Evolutionary conservation across 2,329 filamentous ascomycete genomes (phyloP).

Genomic region (Apiospora saccharicola): DNA sequence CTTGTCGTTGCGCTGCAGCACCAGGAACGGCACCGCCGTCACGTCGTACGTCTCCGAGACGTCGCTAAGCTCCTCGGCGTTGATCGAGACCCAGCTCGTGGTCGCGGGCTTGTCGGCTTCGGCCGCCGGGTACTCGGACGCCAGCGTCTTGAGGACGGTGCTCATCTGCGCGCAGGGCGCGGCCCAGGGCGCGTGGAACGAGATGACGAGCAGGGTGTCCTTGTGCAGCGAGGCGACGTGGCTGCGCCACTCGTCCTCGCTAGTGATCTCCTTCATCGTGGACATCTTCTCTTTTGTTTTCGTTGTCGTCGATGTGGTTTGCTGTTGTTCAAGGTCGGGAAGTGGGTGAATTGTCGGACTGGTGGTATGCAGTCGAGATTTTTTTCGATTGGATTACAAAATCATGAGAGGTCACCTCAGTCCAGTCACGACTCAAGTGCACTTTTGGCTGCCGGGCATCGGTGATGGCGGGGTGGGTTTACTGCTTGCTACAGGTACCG

Average conservation of each 20-base stretch:
- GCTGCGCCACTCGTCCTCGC: constrained; percentile 75
- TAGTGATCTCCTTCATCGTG: constrained; percentile 78
- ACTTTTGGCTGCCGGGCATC: constrained; percentile 14
- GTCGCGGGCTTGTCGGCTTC: constrained; percentile 62
- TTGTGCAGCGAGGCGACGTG: constrained; percentile 71
- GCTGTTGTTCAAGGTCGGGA: background rate
- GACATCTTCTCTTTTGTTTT: constrained; percentile 63
- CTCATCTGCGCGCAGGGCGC: constrained; percentile 95
- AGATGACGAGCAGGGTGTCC: constrained; percentile 80
- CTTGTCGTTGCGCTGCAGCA: constrained; percentile 77
- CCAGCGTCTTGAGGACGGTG: constrained; percentile 83
- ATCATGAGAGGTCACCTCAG: constrained; percentile 12
- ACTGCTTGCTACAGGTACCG: background rate
- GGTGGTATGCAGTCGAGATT: background rate
- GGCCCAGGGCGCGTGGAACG: constrained; percentile 97
- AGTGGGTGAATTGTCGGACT: background rate
- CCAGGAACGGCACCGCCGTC: constrained; percentile 90
- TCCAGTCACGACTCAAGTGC: background rate
- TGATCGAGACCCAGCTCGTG: constrained; percentile 87
- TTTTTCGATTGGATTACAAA: background rate
- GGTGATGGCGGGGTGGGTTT: constrained; percentile 20
- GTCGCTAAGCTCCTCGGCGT: constrained; percentile 93
- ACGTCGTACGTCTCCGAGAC: constrained; percentile 94
- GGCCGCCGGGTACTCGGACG: constrained; percentile 75
- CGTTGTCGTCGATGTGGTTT: background rate